These are phyloP conservation scores for Graphilbum ipis-grandicollis DNA, from an alignment of 2,329 filamentous ascomycete genomes.

Conservation along the genomic window DNA sequence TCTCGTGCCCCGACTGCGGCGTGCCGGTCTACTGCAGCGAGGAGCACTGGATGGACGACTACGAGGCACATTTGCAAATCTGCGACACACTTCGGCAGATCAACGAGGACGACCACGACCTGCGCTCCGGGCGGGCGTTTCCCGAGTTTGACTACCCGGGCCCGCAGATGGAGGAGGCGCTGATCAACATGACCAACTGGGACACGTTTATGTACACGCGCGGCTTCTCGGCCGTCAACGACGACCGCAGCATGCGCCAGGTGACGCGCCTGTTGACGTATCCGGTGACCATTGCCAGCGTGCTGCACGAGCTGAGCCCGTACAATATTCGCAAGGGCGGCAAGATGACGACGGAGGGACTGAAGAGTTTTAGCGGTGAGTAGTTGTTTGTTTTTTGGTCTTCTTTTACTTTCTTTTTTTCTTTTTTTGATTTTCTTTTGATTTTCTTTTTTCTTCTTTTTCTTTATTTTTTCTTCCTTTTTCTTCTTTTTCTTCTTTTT, in stretches of 20 bases:
- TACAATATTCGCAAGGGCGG: slow-evolving; percentile 64
- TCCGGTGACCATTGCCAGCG: slow-evolving; percentile 76
- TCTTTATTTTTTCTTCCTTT: too few relatives aligned
- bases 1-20: slow-evolving; percentile 93
- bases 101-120: slow-evolving; percentile 95
- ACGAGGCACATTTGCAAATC: slow-evolving; percentile 79
- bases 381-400: too few relatives aligned
- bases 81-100: slow-evolving; percentile 84
- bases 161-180: slow-evolving; percentile 75
- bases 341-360: slow-evolving; percentile 67
- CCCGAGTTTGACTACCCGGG: slow-evolving; percentile 86
- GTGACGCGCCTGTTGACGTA: slow-evolving; percentile 88
- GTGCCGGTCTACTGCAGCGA: slow-evolving; percentile 87
- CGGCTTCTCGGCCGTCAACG: slow-evolving; percentile 79
- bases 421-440: too few relatives aligned
- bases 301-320: slow-evolving; percentile 86
- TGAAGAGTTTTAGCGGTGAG: slow-evolving; percentile 86
- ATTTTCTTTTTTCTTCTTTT: too few relatives aligned
- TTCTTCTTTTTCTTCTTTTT: too few relatives aligned
- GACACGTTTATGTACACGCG: slow-evolving; percentile 90
- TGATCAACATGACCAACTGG: slow-evolving; percentile 97
- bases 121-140: slow-evolving; percentile 80
- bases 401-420: neutral
- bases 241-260: slow-evolving; percentile 80
- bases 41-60: slow-evolving; percentile 91